phyloP scores from a whole-genome alignment of 2,329 filamentous ascomycete genomes.

The Ceratocystis diversiconidia region DNA sequence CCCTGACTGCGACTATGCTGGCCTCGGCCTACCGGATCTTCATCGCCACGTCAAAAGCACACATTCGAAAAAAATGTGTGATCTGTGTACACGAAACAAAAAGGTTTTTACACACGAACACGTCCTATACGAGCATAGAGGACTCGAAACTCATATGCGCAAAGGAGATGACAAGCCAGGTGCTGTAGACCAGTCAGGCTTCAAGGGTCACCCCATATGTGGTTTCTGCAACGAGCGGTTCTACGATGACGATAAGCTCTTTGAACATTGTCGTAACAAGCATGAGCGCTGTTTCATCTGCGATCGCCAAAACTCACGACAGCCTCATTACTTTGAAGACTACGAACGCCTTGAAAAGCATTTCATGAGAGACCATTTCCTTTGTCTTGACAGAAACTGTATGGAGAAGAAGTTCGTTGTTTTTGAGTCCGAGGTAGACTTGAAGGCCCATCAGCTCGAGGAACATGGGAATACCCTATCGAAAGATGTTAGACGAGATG shows the following conservation, averaged over 20 bases:
- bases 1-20: slow-evolving; percentile 62
- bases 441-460: slow-evolving; percentile 83
- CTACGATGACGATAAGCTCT: slow-evolving; percentile 92
- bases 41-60: slow-evolving; percentile 64
- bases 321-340: slow-evolving; percentile 82
- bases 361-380: slow-evolving; percentile 74
- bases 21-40: slow-evolving; percentile 46
- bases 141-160: slow-evolving; percentile 75
- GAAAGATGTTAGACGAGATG: slow-evolving; percentile 72
- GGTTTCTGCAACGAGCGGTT: slow-evolving; percentile 84
- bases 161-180: slow-evolving; percentile 84
- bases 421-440: slow-evolving; percentile 84
- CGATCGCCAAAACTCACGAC: slow-evolving; percentile 53
- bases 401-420: slow-evolving; percentile 96
- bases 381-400: slow-evolving; percentile 75
- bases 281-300: slow-evolving; percentile 94
- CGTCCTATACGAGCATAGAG: slow-evolving; percentile 69
- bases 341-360: slow-evolving; percentile 78
- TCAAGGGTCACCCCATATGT: slow-evolving; percentile 89
- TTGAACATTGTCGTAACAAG: slow-evolving; percentile 80
- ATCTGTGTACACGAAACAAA: slow-evolving; percentile 83
- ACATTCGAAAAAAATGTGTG: slow-evolving; percentile 82
- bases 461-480: slow-evolving; percentile 66
- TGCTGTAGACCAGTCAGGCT: slow-evolving; percentile 81
- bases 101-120: slow-evolving; percentile 98